Base-by-base conservation (phyloP, 768 basidiomycete genomes). In the Pleurotus giganteus region DNA sequence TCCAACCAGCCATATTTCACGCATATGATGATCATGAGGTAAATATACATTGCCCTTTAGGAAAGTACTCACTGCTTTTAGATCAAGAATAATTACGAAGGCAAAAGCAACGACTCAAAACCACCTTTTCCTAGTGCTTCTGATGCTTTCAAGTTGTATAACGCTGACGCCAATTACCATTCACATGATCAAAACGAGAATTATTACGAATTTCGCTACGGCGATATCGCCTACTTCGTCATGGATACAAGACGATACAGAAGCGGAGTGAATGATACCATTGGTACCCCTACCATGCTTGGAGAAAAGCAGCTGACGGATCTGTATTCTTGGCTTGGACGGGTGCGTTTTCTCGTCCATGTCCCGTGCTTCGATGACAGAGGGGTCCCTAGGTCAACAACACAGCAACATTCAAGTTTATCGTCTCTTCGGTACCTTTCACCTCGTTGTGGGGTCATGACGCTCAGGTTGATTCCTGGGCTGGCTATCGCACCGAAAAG, bases 1-100 rank as follows among this genome's bases (percentile, higher is more conserved):
- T 27, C 57, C 4, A 57, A 57, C 13, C 60, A 89, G 87, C 86
- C 7, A 77, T 87, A 24, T 74, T 88, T 56, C 79, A 85, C 61
- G 80, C 84, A 21, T 89, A 85, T 61, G 88, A 89, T 63, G 88
- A 89, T 63, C 87, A 89, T 60, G 87, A 88, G 70, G 83, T 81
- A 55, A 39, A 62, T 52, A 53, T 19, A 5, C 27, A 7, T 24
- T 7, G 17, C 34, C 31, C 13, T 27, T 13, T 39, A n/a, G n/a
- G n/a, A n/a, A n/a, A 41, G 36, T 27, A 29, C 32, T 49, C 24
- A 55, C 19, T 57, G 36, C 27, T 50, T 43, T 24, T 54, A 84
- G 82, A 76, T 89, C 58, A 74, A 78, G 62, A 86, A 89, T 70
- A 86, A 89, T 63, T 89, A 78, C 60, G 74, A 69, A n/a, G 87